These are phyloP conservation scores for Mucor velutinosus DNA, from an alignment of 371 early-diverging fungal species.

Conservation along the genomic window DNA sequence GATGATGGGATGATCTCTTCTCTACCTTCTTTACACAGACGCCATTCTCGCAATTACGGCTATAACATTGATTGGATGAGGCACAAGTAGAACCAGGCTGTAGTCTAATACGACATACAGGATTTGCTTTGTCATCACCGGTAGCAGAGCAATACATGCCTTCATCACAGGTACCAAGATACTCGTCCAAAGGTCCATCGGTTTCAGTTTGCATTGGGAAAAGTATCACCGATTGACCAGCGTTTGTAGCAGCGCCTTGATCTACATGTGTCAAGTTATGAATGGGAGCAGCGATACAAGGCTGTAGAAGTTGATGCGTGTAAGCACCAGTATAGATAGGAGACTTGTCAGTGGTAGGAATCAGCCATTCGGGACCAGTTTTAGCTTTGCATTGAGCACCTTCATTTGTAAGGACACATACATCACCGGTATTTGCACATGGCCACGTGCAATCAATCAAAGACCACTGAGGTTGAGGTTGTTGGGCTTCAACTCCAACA, in stretches of 20 bases:
- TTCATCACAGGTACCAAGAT: conserved; percentile 2
- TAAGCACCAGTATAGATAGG: conserved; percentile 1
- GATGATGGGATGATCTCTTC: neutral
- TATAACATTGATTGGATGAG: conserved; percentile 8
- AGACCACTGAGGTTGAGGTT: neutral
- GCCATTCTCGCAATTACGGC: neutral
- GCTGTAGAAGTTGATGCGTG: neutral
- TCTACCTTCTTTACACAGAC: neutral
- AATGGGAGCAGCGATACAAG: conserved; percentile 3
- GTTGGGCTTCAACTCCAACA: neutral
- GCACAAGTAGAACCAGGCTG: neutral
- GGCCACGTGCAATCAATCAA: conserved; percentile 10
- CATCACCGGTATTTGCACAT: neutral
- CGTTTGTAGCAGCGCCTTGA: neutral
- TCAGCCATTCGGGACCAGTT: neutral
- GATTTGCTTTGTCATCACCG: conserved; percentile 1
- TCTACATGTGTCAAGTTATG: neutral
- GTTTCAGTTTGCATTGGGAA: neutral
- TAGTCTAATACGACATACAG: neutral
- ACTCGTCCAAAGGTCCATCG: neutral
- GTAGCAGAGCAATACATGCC: conserved; percentile 11
- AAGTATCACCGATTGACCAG: neutral
- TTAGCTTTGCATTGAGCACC: conserved; percentile 3
- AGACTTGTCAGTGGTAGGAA: neutral
- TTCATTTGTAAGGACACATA: neutral